These are phyloP conservation scores for Aspergillus piperis DNA, from an alignment of 2,329 filamentous ascomycete species.

Conservation along the genomic window DNA sequence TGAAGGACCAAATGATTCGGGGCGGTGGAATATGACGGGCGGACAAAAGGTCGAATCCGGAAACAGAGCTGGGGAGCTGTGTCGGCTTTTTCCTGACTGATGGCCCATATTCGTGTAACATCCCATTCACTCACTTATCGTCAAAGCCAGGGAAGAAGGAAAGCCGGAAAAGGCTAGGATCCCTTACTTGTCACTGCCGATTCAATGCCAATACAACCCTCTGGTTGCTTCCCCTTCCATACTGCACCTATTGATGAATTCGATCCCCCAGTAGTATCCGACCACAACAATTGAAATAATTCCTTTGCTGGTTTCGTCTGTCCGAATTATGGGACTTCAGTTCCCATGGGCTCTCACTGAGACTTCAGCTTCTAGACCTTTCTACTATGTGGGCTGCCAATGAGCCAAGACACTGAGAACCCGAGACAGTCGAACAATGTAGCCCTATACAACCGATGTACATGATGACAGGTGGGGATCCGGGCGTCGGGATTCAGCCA, in stretches of 20 bases:
- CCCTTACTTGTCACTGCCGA: background rate
- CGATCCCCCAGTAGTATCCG: too few species aligned
- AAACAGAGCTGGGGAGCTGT: background rate
- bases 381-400: background rate
- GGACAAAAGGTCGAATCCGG: background rate
- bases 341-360: background rate
- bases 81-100: background rate
- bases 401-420: background rate
- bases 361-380: constrained; percentile 1
- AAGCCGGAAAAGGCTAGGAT: background rate
- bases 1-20: too few species aligned
- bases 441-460: background rate
- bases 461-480: background rate
- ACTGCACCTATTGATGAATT: too few species aligned
- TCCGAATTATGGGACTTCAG: too few species aligned
- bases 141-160: background rate
- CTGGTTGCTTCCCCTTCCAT: background rate
- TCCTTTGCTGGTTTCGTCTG: background rate
- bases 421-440: background rate
- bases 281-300: background rate
- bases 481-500: background rate
- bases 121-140: background rate
- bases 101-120: background rate
- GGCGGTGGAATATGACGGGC: background rate
- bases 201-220: background rate